These are phyloP conservation scores for Rhizodiscina lignyota DNA, from an alignment of 495 filamentous ascomycete species.

Conservation along the genomic window DNA sequence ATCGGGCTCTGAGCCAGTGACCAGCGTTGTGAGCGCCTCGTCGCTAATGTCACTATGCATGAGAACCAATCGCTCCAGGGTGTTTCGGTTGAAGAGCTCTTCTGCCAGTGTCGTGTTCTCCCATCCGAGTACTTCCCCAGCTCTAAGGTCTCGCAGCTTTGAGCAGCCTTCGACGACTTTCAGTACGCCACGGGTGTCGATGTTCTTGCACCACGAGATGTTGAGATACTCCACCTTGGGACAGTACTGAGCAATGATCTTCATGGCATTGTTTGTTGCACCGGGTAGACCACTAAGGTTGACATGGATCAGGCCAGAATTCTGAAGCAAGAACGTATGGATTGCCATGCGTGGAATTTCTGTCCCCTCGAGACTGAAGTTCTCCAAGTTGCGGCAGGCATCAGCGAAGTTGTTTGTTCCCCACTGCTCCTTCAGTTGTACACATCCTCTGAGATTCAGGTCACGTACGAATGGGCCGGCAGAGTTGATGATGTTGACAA, in stretches of 20 bases:
- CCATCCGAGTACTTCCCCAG: slow-evolving; percentile 69
- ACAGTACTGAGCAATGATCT: slow-evolving; percentile 72
- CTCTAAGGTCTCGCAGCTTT: slow-evolving; percentile 61
- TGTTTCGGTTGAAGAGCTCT: slow-evolving; percentile 63
- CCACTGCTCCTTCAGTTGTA: slow-evolving; percentile 67
- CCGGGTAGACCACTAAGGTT: slow-evolving; percentile 68
- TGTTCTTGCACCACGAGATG: slow-evolving; percentile 76
- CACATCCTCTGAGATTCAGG: slow-evolving; percentile 67
- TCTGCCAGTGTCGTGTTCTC: slow-evolving; percentile 50
- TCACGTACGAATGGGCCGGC: slow-evolving; percentile 84
- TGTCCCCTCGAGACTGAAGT: slow-evolving; percentile 77
- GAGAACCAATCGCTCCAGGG: slow-evolving; percentile 61
- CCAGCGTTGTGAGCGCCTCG: slow-evolving; percentile 47
- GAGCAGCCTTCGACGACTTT: slow-evolving; percentile 56
- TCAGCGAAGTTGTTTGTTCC: slow-evolving; percentile 56
- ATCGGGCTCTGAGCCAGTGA: slow-evolving; percentile 56
- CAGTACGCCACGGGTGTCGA: slow-evolving; percentile 68
- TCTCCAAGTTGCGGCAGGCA: slow-evolving; percentile 70
- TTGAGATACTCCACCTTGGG: slow-evolving; percentile 68
- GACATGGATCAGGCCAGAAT: slow-evolving; percentile 59
- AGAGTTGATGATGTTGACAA: slow-evolving; percentile 69
- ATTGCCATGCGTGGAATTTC: slow-evolving; percentile 64
- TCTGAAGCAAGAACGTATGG: slow-evolving; percentile 63
- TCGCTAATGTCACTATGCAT: slow-evolving; percentile 63
- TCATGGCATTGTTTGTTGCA: slow-evolving; percentile 73